Conservation (phyloP, 345 rosid species). For the Salix caprea region DNA sequence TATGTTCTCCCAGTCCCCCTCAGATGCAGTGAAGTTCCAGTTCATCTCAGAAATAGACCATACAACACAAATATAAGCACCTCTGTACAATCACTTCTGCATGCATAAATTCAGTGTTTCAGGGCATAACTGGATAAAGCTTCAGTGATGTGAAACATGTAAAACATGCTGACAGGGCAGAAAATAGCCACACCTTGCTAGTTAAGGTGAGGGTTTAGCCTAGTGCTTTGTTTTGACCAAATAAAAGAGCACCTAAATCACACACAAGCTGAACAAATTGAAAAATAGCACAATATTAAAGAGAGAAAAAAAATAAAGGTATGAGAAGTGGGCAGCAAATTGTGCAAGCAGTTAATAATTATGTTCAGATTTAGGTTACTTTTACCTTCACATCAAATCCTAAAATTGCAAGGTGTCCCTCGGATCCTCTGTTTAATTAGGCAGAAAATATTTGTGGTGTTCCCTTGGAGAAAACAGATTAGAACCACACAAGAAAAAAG, state of each 20-base stretch:
- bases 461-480: background rate
- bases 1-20: background rate
- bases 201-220: background rate
- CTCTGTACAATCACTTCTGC: background rate
- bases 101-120: background rate
- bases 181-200: background rate
- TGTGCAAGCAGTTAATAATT: background rate
- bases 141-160: background rate
- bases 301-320: background rate
- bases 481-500: background rate
- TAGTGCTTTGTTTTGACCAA: background rate
- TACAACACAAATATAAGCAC: background rate
- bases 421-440: background rate
- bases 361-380: background rate
- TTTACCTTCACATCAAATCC: background rate
- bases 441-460: background rate
- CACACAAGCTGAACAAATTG: background rate
- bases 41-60: background rate
- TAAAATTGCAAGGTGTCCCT: background rate
- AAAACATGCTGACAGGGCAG: background rate
- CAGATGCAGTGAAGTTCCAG: background rate
- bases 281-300: background rate
- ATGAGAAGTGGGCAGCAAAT: background rate
- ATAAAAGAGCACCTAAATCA: background rate
- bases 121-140: background rate